Evolutionary conservation across 345 rosid genomes (phyloP).

Genomic region (Adansonia digitata): DNA sequence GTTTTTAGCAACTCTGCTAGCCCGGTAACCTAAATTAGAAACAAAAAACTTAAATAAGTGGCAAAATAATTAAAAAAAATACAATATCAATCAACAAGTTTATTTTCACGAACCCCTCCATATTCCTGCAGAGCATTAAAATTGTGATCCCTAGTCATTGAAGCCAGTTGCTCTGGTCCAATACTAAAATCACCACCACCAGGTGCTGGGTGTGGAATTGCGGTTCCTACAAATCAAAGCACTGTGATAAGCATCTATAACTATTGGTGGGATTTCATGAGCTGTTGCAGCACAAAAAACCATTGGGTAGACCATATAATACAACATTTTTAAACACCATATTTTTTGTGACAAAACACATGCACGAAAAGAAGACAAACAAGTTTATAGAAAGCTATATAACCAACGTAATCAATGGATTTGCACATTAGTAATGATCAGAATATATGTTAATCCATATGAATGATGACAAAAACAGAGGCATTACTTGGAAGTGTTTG

Average conservation of each 20-base stretch:
- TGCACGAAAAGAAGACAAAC: background rate
- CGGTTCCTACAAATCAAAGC: slow-evolving; percentile 27
- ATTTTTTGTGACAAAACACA: background rate
- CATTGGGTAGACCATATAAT: background rate
- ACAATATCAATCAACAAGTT: slow-evolving; percentile 21
- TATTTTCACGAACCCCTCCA: slow-evolving; percentile 88
- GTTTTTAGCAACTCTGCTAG: slow-evolving; percentile 56
- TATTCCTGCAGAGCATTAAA: slow-evolving; percentile 48
- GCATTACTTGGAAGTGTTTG: background rate
- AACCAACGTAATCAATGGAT: background rate
- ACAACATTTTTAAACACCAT: background rate
- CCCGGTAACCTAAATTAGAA: slow-evolving; percentile 78
- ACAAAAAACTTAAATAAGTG: too few species aligned
- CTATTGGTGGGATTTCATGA: background rate
- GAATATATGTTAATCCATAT: background rate
- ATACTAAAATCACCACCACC: slow-evolving; percentile 58
- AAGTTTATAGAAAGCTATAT: background rate
- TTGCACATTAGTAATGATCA: background rate
- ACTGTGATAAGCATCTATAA: background rate
- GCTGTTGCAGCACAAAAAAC: background rate
- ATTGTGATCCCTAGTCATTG: slow-evolving; percentile 75
- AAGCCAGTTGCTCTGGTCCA: slow-evolving; percentile 67
- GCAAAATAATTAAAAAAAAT: slow-evolving; percentile 4
- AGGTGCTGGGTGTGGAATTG: slow-evolving; percentile 33
- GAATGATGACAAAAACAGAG: background rate